Percentiles rank a stretch among this genome's conserved stretches.
phyloP scores from a whole-genome alignment of 2,329 filamentous ascomycete species.

The Sphaceloma murrayae region DNA sequence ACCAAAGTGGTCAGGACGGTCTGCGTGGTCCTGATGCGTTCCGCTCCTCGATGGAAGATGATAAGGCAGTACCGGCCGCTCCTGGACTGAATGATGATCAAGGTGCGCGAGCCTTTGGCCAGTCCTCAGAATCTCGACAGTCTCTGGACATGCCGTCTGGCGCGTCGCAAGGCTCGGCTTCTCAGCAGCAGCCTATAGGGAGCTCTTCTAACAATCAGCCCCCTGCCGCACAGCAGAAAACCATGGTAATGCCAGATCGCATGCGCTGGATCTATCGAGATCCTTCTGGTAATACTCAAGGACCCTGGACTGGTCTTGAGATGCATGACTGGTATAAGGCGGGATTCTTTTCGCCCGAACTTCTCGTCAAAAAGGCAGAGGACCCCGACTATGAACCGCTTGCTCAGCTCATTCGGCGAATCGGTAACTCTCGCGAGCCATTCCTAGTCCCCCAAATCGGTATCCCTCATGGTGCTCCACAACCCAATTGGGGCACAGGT shows the following conservation, averaged over 20 bases:
- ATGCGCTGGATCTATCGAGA: constrained; percentile 99
- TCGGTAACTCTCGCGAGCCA: constrained; percentile 93
- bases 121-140: constrained; percentile 22
- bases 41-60: constrained; percentile 47
- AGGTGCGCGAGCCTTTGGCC: constrained; percentile 45
- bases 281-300: constrained; percentile 82
- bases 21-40: constrained; percentile 53
- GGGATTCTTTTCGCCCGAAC: constrained; percentile 89
- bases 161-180: background rate
- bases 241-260: constrained; percentile 97
- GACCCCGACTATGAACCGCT: constrained; percentile 90
- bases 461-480: constrained; percentile 73
- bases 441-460: constrained; percentile 97
- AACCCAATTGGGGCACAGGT: constrained; percentile 33
- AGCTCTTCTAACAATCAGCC: constrained; percentile 56
- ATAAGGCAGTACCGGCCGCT: constrained; percentile 25
- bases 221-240: constrained; percentile 60
- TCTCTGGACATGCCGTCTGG: constrained; percentile 12
- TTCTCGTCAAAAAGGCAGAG: constrained; percentile 90
- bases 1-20: constrained; percentile 79
- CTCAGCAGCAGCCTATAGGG: constrained; percentile 29
- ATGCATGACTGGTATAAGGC: constrained; percentile 99
- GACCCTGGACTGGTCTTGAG: constrained; percentile 89
- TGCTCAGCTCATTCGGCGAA: constrained; percentile 86
- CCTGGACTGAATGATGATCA: constrained; percentile 33